phyloP scores from a whole-genome alignment of 169 alveolate genomes.

The Plasmodium blacklocki region DNA sequence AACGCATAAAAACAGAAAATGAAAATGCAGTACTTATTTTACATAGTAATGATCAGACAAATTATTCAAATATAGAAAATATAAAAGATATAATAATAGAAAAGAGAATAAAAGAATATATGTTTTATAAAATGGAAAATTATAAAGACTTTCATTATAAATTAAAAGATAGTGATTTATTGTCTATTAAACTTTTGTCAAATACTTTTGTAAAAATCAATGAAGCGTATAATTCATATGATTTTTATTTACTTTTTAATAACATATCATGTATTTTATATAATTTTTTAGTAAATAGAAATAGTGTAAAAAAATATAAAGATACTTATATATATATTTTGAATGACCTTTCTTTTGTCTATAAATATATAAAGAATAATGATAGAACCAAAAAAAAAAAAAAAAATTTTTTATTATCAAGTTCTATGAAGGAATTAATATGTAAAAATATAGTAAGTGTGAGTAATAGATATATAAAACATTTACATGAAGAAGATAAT shows the following conservation, averaged over 20 bases:
- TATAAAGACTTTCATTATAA: constrained; percentile 46
- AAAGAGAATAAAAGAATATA: constrained; percentile 24
- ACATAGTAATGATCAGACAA: constrained; percentile 1
- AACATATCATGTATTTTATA: constrained; percentile 68
- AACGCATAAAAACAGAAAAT: constrained; percentile 32
- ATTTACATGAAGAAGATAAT: constrained; percentile 46
- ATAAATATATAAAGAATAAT: constrained; percentile 45
- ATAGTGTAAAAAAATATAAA: constrained; percentile 23
- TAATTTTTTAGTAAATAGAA: constrained; percentile 56
- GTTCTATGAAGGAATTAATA: constrained; percentile 23
- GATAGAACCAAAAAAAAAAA: background rate
- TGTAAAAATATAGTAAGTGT: constrained; percentile 56
- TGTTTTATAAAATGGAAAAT: constrained; percentile 72
- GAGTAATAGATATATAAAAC: constrained; percentile 31
- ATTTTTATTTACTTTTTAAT: constrained; percentile 49
- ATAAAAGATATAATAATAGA: constrained; percentile 12
- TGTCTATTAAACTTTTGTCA: constrained; percentile 59
- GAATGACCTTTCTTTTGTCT: constrained; percentile 63
- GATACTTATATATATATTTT: constrained; percentile 62
- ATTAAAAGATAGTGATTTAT: constrained; percentile 59
- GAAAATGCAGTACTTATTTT: constrained; percentile 28
- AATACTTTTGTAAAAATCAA: constrained; percentile 58
- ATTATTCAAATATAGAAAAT: constrained; percentile 26
- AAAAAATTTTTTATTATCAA: constrained; percentile 3
- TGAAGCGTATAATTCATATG: constrained; percentile 40